Conservation (phyloP, 140 eudicot genomes). For the Stevia rebaudiana region DNA sequence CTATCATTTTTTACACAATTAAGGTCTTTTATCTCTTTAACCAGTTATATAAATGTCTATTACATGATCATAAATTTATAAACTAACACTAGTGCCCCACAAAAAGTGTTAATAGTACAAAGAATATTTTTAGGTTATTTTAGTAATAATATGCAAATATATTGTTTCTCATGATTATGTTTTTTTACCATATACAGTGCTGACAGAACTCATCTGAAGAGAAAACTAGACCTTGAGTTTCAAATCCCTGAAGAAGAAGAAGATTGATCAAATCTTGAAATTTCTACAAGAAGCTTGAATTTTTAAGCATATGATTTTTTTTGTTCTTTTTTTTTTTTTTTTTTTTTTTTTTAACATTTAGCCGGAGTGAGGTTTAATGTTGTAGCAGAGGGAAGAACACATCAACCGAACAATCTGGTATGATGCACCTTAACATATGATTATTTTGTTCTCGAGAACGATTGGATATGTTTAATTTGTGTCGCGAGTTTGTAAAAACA, state of each 20-base stretch:
- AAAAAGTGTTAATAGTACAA: background rate
- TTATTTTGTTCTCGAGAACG: background rate
- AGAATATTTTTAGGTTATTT: background rate
- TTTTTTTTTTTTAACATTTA: background rate
- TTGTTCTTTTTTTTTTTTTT: too few species aligned
- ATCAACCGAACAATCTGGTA: background rate
- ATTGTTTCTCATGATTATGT: background rate
- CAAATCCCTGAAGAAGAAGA: slow-evolving; percentile 80
- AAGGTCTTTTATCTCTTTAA: background rate
- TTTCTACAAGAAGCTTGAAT: background rate
- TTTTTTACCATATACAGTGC: slow-evolving; percentile 46
- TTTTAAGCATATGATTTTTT: background rate
- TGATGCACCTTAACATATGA: slow-evolving; percentile 1
- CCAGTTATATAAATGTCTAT: too few species aligned
- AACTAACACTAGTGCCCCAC: background rate
- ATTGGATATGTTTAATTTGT: background rate
- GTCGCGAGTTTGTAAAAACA: background rate
- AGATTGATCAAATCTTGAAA: slow-evolving; percentile 21
- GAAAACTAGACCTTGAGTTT: slow-evolving; percentile 74
- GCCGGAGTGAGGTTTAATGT: slow-evolving; percentile 6
- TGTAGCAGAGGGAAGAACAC: slow-evolving; percentile 8
- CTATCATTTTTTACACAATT: background rate
- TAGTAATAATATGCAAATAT: slow-evolving; percentile 4
- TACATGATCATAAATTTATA: background rate
- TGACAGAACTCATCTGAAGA: slow-evolving; percentile 71